Evolutionary conservation across 805 yeast species (phyloP), one percentile per base, ranked within the genome.

Genomic region (Lachancea nothofagi): DNA sequence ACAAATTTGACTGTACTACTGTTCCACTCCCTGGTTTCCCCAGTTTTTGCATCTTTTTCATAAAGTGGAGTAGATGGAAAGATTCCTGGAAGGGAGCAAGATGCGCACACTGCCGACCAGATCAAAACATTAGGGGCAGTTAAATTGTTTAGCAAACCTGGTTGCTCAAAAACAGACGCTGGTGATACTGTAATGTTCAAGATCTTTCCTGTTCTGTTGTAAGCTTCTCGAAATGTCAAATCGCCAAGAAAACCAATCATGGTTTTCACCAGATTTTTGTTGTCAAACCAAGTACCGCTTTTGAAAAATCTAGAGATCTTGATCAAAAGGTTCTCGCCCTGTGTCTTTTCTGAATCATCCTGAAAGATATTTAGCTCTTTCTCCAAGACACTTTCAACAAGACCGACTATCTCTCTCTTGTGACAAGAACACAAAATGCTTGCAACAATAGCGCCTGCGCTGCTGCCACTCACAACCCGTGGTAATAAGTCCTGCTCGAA

Each of bases 391-490:
- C 65, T 55, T 22, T 64, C 70, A 42, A 90, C 64, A 13, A 86
- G 58, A 5, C 63, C 71, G 14, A 69, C 59, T 2, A 80, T 69
- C 59, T 89, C 97, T 23, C 78, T 83, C 42, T 79, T 80, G 7
- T 81, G 75, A 54, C 83, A 86, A 13, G 84, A 80, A 54, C 96
- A 87, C 33, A 93, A 69, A 13, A 93, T 77, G 35, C 95, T 77
- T 14, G 97, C 97, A 33, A 93, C 80, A 38, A 93, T 89, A 1
- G 96, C 88, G 13, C 99, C 99, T 0, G 97, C 95, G 18, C 96
- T 86, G 10, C 95, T 83, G 1, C 99, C 98, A 34, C 95, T 83
- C 12, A 93, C 77, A 26, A 93, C 84, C 35, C 83, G 73, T 0
- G 99, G 99, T 18, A 90, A 65, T 17, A 88, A 66, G 39, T 82